Percentiles rank a stretch among this genome's conserved stretches.
Evolutionary conservation across 2,329 filamentous ascomycete species (phyloP).

Genomic region (Aspergillus novofumigatus): DNA sequence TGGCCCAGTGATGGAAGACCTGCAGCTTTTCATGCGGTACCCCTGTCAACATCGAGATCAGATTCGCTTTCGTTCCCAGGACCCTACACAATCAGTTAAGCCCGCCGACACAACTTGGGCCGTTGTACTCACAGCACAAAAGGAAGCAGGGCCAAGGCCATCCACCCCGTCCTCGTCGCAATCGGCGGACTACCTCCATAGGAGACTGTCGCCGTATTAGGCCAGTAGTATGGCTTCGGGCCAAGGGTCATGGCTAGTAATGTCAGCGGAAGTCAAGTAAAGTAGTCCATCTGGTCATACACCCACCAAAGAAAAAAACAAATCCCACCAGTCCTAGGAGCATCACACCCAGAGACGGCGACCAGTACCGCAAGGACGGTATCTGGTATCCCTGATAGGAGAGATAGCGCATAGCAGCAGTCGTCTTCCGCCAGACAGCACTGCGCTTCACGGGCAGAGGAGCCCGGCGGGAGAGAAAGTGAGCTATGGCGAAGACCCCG

Average conservation of each 20-base stretch:
- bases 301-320: conserved; percentile 46
- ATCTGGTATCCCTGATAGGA: conserved; percentile 40
- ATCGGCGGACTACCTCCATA: conserved; percentile 53
- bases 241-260: conserved; percentile 44
- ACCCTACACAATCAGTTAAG: conserved; percentile 28
- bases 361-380: conserved; percentile 36
- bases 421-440: conserved; percentile 27
- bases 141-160: conserved; percentile 50
- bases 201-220: conserved; percentile 34
- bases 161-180: conserved; percentile 50
- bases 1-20: conserved; percentile 50
- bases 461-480: conserved; percentile 29
- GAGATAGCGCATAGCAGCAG: conserved; percentile 39
- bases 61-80: conserved; percentile 53
- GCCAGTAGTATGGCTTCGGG: conserved; percentile 56
- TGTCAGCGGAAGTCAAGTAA: not conserved
- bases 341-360: conserved; percentile 44
- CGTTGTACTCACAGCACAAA: conserved; percentile 42
- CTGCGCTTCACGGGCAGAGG: conserved; percentile 25
- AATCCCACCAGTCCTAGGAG: conserved; percentile 39
- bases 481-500: conserved; percentile 44
- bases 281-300: not conserved
- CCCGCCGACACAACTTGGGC: not conserved
- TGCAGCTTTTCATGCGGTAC: conserved; percentile 56
- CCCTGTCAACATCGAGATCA: conserved; percentile 52